These are phyloP conservation scores for Nigrospora osmanthi DNA, from an alignment of 2,329 filamentous ascomycete species.

Conservation along the genomic window DNA sequence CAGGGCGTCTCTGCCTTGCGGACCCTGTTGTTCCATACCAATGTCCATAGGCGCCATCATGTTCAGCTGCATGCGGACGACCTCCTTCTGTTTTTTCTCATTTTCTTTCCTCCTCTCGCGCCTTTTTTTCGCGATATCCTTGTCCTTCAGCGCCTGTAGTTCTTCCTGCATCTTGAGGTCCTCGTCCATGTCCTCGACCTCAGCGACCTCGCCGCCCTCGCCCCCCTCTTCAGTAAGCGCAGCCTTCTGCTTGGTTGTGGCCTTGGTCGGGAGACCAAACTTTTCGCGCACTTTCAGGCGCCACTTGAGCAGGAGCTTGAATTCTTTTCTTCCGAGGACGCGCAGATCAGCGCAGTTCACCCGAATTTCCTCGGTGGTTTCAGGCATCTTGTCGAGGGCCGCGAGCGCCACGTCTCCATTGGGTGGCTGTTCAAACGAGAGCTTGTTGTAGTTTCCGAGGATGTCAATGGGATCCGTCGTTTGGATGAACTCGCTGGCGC, in stretches of 20 bases:
- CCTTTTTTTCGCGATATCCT: conserved; percentile 68
- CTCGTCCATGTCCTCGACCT: conserved; percentile 88
- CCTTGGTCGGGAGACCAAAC: conserved; percentile 79
- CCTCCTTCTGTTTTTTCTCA: conserved; percentile 88
- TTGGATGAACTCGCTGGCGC: conserved; percentile 89
- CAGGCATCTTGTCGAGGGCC: conserved; percentile 75
- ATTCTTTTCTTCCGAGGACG: conserved; percentile 88
- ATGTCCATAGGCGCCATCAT: conserved; percentile 97
- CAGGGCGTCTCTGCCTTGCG: conserved; percentile 68
- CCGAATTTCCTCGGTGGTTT: conserved; percentile 78
- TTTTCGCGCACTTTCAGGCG: conserved; percentile 81
- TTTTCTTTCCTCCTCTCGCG: conserved; percentile 82
- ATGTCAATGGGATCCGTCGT: conserved; percentile 90
- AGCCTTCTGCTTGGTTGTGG: conserved; percentile 39
- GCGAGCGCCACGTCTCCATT: conserved; percentile 82
- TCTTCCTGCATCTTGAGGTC: conserved; percentile 87
- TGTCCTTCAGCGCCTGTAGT: conserved; percentile 73
- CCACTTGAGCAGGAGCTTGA: conserved; percentile 85
- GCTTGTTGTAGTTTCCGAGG: conserved; percentile 74
- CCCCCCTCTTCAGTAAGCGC: conserved; percentile 34
- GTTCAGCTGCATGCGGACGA: conserved; percentile 93
- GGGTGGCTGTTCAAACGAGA: conserved; percentile 72
- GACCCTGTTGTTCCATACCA: conserved; percentile 75
- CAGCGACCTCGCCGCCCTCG: conserved; percentile 65
- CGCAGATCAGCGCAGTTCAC: conserved; percentile 77